Conservation (phyloP, 345 rosid species). For the Dipteronia dyeriana region DNA sequence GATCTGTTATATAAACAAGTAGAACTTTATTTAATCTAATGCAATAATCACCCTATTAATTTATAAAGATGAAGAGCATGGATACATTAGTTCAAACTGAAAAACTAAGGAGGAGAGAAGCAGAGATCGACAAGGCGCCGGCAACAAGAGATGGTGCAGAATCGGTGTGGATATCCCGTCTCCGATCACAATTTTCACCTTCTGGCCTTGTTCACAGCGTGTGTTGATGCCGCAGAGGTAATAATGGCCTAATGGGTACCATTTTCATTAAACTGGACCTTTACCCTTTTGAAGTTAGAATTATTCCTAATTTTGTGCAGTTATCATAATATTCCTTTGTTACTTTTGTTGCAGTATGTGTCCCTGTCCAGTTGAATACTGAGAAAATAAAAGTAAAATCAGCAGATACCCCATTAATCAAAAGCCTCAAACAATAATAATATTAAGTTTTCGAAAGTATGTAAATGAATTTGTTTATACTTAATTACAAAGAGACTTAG, state of each 20-base stretch:
- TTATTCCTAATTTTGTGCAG: conserved; percentile 16
- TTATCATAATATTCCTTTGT: conserved; percentile 22
- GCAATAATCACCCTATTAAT: background rate
- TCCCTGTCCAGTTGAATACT: conserved; percentile 40
- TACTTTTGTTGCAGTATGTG: conserved; percentile 26
- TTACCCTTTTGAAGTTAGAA: background rate
- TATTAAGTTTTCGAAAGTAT: background rate
- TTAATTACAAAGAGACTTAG: background rate
- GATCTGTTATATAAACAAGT: background rate
- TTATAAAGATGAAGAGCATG: background rate
- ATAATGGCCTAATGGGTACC: conserved; percentile 11
- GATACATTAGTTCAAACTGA: background rate
- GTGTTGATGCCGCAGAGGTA: conserved; percentile 29
- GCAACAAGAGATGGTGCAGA: conserved; percentile 19
- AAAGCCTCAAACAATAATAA: background rate
- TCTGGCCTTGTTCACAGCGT: conserved; percentile 34
- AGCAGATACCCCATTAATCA: background rate
- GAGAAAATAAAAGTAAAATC: background rate
- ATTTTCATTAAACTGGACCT: background rate
- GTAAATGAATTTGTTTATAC: background rate
- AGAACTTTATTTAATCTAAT: background rate
- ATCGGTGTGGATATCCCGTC: background rate
- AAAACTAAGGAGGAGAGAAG: background rate
- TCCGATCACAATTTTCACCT: conserved; percentile 25
- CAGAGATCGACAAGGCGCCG: background rate